Evolutionary conservation across 805 yeast genomes (phyloP), one percentile per base, ranked within the genome.

Genomic region (Kodamaea leandrae): DNA sequence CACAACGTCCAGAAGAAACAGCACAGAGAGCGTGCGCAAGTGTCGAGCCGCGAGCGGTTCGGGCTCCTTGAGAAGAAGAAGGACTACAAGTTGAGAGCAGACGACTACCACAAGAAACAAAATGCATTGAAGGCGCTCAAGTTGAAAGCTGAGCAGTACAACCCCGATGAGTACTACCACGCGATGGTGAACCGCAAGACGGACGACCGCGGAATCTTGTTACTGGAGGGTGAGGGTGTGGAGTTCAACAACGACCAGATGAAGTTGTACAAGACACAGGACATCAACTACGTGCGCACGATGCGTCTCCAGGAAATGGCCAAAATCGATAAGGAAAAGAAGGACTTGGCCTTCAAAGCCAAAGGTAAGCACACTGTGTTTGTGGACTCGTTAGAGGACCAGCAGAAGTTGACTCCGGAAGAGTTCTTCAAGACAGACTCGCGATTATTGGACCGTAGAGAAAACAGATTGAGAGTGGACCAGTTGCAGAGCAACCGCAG

Each of bases 151-250:
- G 67, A 73, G 26, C 72, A 74, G 33, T 76, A 88, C 52, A 93
- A 93, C 59, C 95, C 95, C 12, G 99, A 93, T 73, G 99, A 93
- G 63, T 93, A 85, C 67, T 89, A 91, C 63, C 96, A 88, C 77
- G 93, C 88, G 15, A 93, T 93, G 99, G 77, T 82, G 23, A 71
- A 74, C 10, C 70, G 72, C 45, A 74, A 72, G 53, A 80, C 93
- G 4, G 95, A 88, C 48, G 65, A 71, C 2, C 68, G 74, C 8
- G 97, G 97, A 1, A 72, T 86, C 6, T 55, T 84, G 36, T 60
- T 84, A 8, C 67, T 80, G 1, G 86, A 86, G 16, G 72, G 95
- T 46, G 84, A 78, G 14, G 74, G 71, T 18, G 84, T 78, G 50
- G 68, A 69, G 23, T 63, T 89, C 41, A 65, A 80, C 6, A 75